Evolutionary conservation across 192 early-diverging fungal species (phyloP).

Genomic region (Backusella macrospora): DNA sequence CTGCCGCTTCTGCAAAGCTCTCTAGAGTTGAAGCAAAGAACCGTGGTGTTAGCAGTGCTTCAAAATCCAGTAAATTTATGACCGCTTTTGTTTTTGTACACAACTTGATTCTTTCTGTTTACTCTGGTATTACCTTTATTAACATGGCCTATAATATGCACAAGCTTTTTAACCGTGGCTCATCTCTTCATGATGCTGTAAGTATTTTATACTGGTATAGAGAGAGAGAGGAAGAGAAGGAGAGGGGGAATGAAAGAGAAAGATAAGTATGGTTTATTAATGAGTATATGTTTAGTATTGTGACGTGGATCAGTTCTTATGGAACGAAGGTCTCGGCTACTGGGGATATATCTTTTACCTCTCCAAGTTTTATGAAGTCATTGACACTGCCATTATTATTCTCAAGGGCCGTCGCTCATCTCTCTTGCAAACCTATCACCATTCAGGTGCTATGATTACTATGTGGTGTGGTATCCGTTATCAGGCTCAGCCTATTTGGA

Average conservation of each 20-base stretch:
- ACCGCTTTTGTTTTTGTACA: conserved; percentile 77
- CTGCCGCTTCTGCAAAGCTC: conserved; percentile 46
- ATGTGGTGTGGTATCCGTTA: conserved; percentile 77
- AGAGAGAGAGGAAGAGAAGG: neutral
- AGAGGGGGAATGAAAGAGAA: neutral
- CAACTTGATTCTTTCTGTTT: conserved; percentile 71
- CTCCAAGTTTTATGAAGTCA: conserved; percentile 86
- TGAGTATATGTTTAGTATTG: conserved; percentile 52
- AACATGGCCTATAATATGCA: conserved; percentile 60
- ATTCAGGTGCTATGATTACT: conserved; percentile 80
- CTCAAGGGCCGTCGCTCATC: conserved; percentile 77
- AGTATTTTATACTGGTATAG: conserved; percentile 33
- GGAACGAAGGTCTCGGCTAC: conserved; percentile 75
- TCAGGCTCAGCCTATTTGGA: conserved; percentile 76
- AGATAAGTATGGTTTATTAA: neutral
- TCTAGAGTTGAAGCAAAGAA: conserved; percentile 60
- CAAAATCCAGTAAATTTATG: conserved; percentile 52
- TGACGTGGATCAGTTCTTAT: conserved; percentile 64
- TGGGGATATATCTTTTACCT: conserved; percentile 89
- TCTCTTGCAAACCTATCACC: conserved; percentile 85
- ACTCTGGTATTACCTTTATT: conserved; percentile 73
- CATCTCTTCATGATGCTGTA: conserved; percentile 61
- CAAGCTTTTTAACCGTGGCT: conserved; percentile 48
- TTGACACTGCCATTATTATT: conserved; percentile 87
- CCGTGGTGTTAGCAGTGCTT: conserved; percentile 42